Evolutionary conservation across 345 rosid species (phyloP).

Genomic region (Pistacia atlantica): DNA sequence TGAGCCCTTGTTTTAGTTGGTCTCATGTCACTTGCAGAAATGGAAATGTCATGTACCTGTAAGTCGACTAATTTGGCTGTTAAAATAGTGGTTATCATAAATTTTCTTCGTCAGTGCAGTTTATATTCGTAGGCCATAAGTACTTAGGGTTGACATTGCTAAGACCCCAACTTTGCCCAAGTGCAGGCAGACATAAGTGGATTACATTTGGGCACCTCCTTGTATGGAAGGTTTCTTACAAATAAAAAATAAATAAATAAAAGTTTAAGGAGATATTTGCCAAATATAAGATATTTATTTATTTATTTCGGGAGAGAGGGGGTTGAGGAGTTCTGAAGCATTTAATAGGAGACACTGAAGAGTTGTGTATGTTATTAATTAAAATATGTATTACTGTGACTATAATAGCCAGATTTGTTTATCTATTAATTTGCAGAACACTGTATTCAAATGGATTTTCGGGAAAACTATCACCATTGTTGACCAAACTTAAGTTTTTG

Average conservation of each 20-base stretch:
- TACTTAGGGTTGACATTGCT: neutral
- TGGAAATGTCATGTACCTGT: constrained; percentile 72
- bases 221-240: neutral
- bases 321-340: neutral
- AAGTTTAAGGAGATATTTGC: neutral
- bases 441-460: constrained; percentile 75
- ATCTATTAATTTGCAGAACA: constrained; percentile 45
- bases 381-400: constrained; percentile 3
- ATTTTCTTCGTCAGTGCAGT: neutral
- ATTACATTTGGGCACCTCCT: neutral
- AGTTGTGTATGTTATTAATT: neutral
- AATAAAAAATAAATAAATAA: too few species aligned
- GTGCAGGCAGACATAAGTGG: neutral
- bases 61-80: constrained; percentile 33
- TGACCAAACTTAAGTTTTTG: constrained; percentile 70
- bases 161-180: too few species aligned
- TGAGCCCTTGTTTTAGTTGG: constrained; percentile 95
- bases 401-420: constrained; percentile 3
- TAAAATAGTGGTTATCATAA: neutral
- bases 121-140: neutral
- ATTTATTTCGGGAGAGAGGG: too few species aligned
- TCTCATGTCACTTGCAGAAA: constrained; percentile 70
- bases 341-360: neutral
- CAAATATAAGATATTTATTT: neutral
- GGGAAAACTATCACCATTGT: constrained; percentile 75